Percentiles rank a stretch among this genome's conserved stretches.
phyloP scores from a whole-genome alignment of 139 green algal genomes.

The Tetradesmus obliquus region DNA sequence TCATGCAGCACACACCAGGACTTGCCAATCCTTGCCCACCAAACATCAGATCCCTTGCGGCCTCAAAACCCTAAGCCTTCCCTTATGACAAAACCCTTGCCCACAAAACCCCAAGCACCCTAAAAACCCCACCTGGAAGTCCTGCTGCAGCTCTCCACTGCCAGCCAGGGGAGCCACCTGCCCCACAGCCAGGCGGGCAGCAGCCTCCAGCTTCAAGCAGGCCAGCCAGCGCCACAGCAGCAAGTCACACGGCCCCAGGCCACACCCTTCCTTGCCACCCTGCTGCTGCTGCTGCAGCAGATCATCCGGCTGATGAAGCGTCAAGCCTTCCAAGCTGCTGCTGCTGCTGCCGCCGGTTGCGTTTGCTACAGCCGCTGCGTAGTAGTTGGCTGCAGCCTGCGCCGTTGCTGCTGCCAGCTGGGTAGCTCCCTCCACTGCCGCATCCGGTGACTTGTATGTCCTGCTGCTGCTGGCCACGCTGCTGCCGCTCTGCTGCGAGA shows the following conservation, averaged over 20 bases:
- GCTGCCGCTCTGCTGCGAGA: background rate
- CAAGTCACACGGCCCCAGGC: background rate
- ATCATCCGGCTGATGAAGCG: background rate
- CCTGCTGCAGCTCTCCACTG: slow-evolving; percentile 32
- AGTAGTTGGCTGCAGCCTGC: background rate
- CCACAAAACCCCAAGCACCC: no score
- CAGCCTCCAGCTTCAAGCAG: slow-evolving; percentile 14
- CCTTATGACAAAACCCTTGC: no score
- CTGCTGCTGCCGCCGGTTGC: background rate
- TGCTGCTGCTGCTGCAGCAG: slow-evolving; percentile 23
- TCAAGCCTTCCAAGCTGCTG: slow-evolving; percentile 7
- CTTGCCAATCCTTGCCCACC: no score
- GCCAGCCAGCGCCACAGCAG: slow-evolving; percentile 30
- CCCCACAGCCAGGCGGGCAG: slow-evolving; percentile 35
- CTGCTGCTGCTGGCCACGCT: slow-evolving; percentile 25
- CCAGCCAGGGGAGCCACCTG: slow-evolving; percentile 53
- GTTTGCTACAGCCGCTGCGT: background rate
- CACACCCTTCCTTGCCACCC: no score
- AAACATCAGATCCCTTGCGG: no score
- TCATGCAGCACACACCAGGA: no score
- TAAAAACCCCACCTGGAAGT: background rate
- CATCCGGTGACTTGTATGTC: slow-evolving; percentile 33
- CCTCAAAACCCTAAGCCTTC: no score
- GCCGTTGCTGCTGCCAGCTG: slow-evolving; percentile 36
- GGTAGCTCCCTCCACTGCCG: slow-evolving; percentile 40